Evolutionary conservation across 108 stramenopile genomes (phyloP).

Genomic region (Fragilariopsis cylindrus): DNA sequence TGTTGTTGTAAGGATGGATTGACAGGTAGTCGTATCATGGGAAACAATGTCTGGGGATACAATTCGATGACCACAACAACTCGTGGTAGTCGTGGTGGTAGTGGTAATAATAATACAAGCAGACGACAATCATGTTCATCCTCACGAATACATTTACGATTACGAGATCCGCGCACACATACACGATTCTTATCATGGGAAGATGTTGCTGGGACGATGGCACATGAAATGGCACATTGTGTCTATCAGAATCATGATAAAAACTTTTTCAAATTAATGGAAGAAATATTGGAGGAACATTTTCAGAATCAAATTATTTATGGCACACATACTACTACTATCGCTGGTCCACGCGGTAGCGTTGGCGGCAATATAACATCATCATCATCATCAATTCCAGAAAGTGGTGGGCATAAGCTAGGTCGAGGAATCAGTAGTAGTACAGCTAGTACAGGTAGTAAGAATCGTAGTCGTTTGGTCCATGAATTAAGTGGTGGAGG

Average conservation of each 20-base stretch:
- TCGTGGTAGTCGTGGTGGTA: no score
- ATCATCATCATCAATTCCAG: neutral
- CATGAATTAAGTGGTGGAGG: constrained; percentile 26
- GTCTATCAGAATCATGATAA: constrained; percentile 55
- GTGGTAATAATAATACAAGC: no score
- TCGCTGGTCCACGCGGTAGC: no score
- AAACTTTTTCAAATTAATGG: constrained; percentile 78
- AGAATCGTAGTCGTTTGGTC: constrained; percentile 29
- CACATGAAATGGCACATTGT: constrained; percentile 82
- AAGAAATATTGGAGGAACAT: constrained; percentile 79
- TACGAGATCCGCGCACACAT: constrained; percentile 55
- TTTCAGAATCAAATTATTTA: constrained; percentile 33
- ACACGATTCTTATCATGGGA: constrained; percentile 54
- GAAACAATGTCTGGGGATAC: constrained; percentile 77
- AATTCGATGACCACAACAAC: constrained; percentile 44
- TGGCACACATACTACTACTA: neutral
- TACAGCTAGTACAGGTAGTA: neutral
- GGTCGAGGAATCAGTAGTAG: constrained; percentile 20
- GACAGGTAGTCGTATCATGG: constrained; percentile 31
- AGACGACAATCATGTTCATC: constrained; percentile 35
- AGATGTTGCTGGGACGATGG: constrained; percentile 79
- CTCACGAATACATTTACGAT: constrained; percentile 63
- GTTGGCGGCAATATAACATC: neutral
- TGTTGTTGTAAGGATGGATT: constrained; percentile 85
- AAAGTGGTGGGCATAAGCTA: constrained; percentile 30